These are phyloP conservation scores for Ceratonia siliqua DNA, from an alignment of 306 rosid genomes.

Conservation along the genomic window DNA sequence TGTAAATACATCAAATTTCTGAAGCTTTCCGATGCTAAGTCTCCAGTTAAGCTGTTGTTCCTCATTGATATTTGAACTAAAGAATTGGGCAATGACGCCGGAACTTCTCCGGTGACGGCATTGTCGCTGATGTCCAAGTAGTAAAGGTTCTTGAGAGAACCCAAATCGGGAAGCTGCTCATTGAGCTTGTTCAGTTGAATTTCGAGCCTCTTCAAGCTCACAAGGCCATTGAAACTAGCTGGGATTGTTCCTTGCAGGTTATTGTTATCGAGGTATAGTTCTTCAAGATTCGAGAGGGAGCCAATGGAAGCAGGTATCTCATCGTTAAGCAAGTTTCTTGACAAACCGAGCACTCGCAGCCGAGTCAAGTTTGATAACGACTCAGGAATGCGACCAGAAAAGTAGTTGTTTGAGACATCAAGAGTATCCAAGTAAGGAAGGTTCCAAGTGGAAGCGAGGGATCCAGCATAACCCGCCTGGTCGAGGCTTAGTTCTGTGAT, in stretches of 20 bases:
- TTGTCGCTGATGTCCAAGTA: slow-evolving; percentile 62
- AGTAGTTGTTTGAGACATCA: slow-evolving; percentile 68
- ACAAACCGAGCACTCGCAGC: slow-evolving; percentile 58
- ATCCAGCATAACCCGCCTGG: slow-evolving; percentile 75
- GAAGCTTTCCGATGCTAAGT: slow-evolving; percentile 33
- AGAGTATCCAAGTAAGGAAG: slow-evolving; percentile 74
- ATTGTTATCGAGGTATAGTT: slow-evolving; percentile 70
- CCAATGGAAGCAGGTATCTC: slow-evolving; percentile 54
- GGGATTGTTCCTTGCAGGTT: slow-evolving; percentile 57
- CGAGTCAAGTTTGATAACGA: slow-evolving; percentile 61
- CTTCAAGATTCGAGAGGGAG: slow-evolving; percentile 51
- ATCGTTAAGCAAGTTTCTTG: slow-evolving; percentile 63
- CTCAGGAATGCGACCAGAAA: slow-evolving; percentile 59
- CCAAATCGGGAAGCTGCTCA: slow-evolving; percentile 54
- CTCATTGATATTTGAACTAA: slow-evolving; percentile 61
- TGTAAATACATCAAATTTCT: slow-evolving; percentile 43
- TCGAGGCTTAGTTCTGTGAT: slow-evolving; percentile 83
- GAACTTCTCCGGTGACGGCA: slow-evolving; percentile 43
- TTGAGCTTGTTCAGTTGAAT: slow-evolving; percentile 55
- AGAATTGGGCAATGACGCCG: slow-evolving; percentile 46
- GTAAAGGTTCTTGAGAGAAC: slow-evolving; percentile 43
- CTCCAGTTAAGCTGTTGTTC: slow-evolving; percentile 60
- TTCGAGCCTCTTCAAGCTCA: slow-evolving; percentile 55
- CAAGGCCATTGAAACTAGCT: slow-evolving; percentile 34
- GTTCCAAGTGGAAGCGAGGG: slow-evolving; percentile 51